These are phyloP conservation scores for Nicotiana attenuata DNA, from an alignment of 257 asterid species.

Conservation along the genomic window DNA sequence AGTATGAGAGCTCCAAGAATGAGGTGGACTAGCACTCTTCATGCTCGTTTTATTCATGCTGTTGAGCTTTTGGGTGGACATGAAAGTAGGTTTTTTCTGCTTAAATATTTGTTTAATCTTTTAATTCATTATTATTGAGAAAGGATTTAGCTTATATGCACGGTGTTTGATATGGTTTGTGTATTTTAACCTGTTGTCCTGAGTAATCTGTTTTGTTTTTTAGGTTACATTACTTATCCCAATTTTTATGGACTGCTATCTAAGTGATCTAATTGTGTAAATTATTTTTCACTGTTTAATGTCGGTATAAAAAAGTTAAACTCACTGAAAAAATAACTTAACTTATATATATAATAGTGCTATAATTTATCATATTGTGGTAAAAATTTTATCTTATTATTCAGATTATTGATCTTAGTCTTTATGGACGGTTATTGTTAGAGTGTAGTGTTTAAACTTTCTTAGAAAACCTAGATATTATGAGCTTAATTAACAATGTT, in stretches of 20 bases:
- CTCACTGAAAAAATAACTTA: not conserved
- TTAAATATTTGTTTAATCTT: not conserved
- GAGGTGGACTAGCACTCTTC: constrained; percentile 55
- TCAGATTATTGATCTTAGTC: not conserved
- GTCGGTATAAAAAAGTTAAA: not conserved
- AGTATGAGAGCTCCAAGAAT: constrained; percentile 52
- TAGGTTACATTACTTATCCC: no score
- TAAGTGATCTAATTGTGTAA: no score
- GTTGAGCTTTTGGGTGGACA: constrained; percentile 59
- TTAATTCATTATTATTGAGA: not conserved
- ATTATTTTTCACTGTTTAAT: not conserved
- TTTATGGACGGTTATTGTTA: not conserved
- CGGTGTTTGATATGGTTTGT: no score
- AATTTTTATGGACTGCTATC: no score
- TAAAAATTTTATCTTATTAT: not conserved
- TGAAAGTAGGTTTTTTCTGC: constrained; percentile 30
- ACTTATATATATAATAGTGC: not conserved
- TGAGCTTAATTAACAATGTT: not conserved
- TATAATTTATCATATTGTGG: no score
- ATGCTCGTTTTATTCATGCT: constrained; percentile 49
- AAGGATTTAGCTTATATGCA: not conserved
- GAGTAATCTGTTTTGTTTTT: no score
- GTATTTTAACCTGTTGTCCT: no score
- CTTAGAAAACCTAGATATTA: not conserved
- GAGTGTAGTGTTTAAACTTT: not conserved